phyloP scores from a whole-genome alignment of 2,329 filamentous ascomycete species.

The Arthrobotrys pseudoclavata region DNA sequence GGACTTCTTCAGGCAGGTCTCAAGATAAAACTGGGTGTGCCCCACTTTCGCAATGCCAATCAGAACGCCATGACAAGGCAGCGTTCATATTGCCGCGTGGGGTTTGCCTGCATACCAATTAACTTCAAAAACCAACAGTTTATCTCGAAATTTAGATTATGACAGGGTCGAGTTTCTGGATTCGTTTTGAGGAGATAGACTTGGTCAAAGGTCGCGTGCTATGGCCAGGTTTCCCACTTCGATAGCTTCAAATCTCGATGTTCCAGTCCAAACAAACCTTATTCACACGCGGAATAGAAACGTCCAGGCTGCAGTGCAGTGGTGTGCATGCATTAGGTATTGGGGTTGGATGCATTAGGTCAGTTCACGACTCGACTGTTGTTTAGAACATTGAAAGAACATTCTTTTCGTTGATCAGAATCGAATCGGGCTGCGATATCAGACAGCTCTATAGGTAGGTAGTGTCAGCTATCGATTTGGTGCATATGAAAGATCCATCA shows the following conservation, averaged over 20 bases:
- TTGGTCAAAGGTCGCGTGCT: constrained; percentile 36
- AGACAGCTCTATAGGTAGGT: constrained; percentile 9
- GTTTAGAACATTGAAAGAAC: constrained; percentile 23
- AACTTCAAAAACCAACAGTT: constrained; percentile 9
- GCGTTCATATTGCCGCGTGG: constrained; percentile 37
- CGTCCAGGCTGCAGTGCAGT: constrained; percentile 41
- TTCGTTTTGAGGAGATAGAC: constrained; percentile 25
- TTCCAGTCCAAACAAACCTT: constrained; percentile 29
- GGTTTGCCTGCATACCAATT: constrained; percentile 23
- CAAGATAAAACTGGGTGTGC: constrained; percentile 42
- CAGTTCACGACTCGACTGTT: constrained; percentile 1
- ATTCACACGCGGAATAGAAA: constrained; percentile 44
- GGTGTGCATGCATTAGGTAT: constrained; percentile 30
- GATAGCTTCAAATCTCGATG: background rate
- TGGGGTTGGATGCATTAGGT: constrained; percentile 6
- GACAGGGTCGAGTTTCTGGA: constrained; percentile 43
- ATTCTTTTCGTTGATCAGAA: constrained; percentile 21
- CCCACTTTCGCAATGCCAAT: constrained; percentile 44
- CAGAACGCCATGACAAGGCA: constrained; percentile 55
- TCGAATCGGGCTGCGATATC: background rate
- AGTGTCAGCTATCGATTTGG: background rate
- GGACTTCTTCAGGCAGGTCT: constrained; percentile 44
- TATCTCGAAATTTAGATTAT: constrained; percentile 14
- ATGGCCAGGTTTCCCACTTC: background rate
- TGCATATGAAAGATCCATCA: background rate